phyloP scores from a whole-genome alignment of 257 asterid species.

The Jacaranda copaia region DNA sequence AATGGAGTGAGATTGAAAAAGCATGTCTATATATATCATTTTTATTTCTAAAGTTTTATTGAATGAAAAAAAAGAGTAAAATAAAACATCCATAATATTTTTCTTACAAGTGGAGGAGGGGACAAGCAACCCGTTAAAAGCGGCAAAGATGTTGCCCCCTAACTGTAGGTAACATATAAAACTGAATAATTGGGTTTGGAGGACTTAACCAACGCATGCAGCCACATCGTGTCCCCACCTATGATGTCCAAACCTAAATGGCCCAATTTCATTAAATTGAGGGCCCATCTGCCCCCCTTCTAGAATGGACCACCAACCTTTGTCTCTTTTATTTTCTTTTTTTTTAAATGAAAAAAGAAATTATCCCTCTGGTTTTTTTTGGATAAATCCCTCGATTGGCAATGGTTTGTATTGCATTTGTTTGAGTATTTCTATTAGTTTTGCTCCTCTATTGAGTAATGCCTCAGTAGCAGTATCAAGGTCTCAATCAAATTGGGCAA shows the following conservation, averaged over 20 bases:
- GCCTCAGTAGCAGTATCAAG: too few relatives aligned
- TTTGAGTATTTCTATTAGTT: too few relatives aligned
- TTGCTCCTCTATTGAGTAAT: too few relatives aligned
- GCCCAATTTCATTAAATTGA: conserved; percentile 29
- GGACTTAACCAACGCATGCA: conserved; percentile 27
- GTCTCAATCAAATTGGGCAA: too few relatives aligned
- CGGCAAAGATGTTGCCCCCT: conserved; percentile 33
- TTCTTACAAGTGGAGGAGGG: conserved; percentile 5
- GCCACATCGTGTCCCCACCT: conserved; percentile 1
- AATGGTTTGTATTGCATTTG: too few relatives aligned
- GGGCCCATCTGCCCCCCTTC: conserved; percentile 33
- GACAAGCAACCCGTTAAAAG: conserved; percentile 36
- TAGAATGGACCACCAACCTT: conserved; percentile 23
- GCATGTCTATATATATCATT: too few relatives aligned
- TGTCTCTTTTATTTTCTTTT: too few relatives aligned
- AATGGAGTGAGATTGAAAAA: too few relatives aligned
- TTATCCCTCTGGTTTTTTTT: too few relatives aligned
- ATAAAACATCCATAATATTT: neutral
- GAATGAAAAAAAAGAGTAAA: neutral
- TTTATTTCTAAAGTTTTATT: neutral
- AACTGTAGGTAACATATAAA: conserved; percentile 32
- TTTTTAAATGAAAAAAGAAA: too few relatives aligned
- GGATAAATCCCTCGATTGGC: too few relatives aligned
- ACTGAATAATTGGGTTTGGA: conserved; percentile 25
- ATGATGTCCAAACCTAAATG: conserved; percentile 28